Evolutionary conservation across 1,284 basidiomycete genomes (phyloP).

Genomic region (Mycosarcoma mackinlayi): DNA sequence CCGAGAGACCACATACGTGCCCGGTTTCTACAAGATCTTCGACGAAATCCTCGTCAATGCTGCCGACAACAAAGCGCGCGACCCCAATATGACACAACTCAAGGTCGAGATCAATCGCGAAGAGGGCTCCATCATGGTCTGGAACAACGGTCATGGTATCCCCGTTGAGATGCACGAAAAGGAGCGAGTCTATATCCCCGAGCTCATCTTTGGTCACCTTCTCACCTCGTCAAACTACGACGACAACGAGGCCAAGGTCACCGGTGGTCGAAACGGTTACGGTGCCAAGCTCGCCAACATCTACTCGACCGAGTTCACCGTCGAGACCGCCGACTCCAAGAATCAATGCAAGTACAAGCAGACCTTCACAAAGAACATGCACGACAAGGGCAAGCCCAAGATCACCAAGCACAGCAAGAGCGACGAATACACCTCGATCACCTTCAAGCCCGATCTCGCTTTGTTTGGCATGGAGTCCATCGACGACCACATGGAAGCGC

Average conservation of each 20-base stretch:
- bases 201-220: constrained; percentile 96
- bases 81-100: constrained; percentile 64
- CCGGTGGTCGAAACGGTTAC: constrained; percentile 97
- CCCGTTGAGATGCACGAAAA: constrained; percentile 92
- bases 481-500: constrained; percentile 88
- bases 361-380: constrained; percentile 94
- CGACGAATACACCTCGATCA: constrained; percentile 91
- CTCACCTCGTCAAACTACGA: constrained; percentile 98
- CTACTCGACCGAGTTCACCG: constrained; percentile 95
- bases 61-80: constrained; percentile 90
- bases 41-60: constrained; percentile 99
- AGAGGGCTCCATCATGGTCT: constrained; percentile 86
- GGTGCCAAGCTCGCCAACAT: constrained; percentile 97
- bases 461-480: constrained; percentile 93
- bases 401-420: constrained; percentile 82
- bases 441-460: constrained; percentile 90
- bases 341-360: constrained; percentile 92
- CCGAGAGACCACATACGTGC: constrained; percentile 87
- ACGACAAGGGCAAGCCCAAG: constrained; percentile 81
- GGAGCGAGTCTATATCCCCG: constrained; percentile 95
- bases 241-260: constrained; percentile 98
- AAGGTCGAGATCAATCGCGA: constrained; percentile 80
- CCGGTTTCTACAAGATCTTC: constrained; percentile 99
- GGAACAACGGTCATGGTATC: constrained; percentile 96
- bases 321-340: constrained; percentile 95